Percentiles rank a stretch among this genome's conserved stretches.
phyloP scores from a whole-genome alignment of 805 yeast genomes.

The Lipomyces oligophaga region DNA sequence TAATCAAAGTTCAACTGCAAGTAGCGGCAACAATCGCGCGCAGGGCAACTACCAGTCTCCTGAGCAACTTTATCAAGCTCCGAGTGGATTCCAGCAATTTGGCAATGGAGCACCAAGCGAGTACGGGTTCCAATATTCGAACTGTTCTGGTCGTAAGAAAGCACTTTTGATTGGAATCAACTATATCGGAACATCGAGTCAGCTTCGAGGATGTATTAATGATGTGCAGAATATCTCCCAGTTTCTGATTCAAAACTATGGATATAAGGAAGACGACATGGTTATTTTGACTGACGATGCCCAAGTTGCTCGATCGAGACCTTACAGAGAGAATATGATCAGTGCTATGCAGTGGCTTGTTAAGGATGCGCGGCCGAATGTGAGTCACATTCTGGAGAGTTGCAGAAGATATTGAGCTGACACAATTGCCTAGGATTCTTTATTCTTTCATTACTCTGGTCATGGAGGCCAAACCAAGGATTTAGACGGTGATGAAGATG shows the following conservation, averaged over 20 bases:
- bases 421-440: constrained; percentile 53
- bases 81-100: constrained; percentile 35
- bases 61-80: constrained; percentile 27
- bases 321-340: constrained; percentile 65
- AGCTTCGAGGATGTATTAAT: constrained; percentile 74
- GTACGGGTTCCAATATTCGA: constrained; percentile 55
- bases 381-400: constrained; percentile 1
- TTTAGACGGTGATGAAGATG: constrained; percentile 68
- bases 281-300: constrained; percentile 43
- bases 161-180: constrained; percentile 77
- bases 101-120: constrained; percentile 34
- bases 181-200: constrained; percentile 61
- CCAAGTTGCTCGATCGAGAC: constrained; percentile 44
- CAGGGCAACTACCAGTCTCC: constrained; percentile 13
- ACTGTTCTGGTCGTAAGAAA: constrained; percentile 67
- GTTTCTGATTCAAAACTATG: constrained; percentile 29
- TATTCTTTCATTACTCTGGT: constrained; percentile 81
- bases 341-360: constrained; percentile 83
- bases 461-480: constrained; percentile 79
- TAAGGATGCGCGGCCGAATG: constrained; percentile 62
- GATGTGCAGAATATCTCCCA: constrained; percentile 54
- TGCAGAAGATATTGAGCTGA: too few species aligned
- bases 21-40: background rate
- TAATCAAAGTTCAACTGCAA: background rate
- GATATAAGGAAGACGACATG: constrained; percentile 28